phyloP scores from a whole-genome alignment of 208 protist species.

The Vickermania ingenoplastis region DNA sequence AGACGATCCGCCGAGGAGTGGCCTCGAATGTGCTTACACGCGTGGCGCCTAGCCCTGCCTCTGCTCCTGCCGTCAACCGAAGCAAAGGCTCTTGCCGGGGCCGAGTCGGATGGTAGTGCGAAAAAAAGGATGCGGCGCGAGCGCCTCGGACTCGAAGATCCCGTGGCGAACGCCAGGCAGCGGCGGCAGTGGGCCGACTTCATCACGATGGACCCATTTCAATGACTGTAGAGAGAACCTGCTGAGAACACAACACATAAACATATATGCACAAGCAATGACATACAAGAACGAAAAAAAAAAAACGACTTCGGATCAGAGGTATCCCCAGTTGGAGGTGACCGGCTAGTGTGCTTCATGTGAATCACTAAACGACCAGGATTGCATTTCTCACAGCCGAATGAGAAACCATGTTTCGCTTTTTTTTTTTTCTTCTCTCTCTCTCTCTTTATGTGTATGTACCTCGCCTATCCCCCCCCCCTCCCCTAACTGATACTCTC shows the following conservation, averaged over 20 bases:
- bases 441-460: too few species aligned
- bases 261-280: too few species aligned
- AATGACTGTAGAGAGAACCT: not conserved
- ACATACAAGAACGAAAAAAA: too few species aligned
- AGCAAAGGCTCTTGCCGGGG: not conserved
- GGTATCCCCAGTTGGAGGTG: not conserved
- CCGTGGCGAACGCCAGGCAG: slow-evolving; percentile 1
- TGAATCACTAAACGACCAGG: too few species aligned
- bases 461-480: too few species aligned
- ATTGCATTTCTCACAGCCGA: too few species aligned
- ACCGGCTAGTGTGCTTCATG: not conserved
- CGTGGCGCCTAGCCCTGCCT: slow-evolving; percentile 54
- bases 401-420: slow-evolving; percentile 4
- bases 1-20: slow-evolving; percentile 4
- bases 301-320: too few species aligned
- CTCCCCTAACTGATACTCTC: too few species aligned
- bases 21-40: slow-evolving; percentile 71
- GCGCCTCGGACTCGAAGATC: slow-evolving; percentile 23
- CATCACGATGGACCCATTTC: not conserved
- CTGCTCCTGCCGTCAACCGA: slow-evolving; percentile 3
- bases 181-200: slow-evolving; percentile 37
- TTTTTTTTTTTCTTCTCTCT: slow-evolving; percentile 8
- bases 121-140: slow-evolving; percentile 59
- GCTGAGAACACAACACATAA: too few species aligned
- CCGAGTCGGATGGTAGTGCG: slow-evolving; percentile 20